Base-by-base conservation (phyloP, 1,139 yeast genomes). In the Geotrichum bryndzae region DNA sequence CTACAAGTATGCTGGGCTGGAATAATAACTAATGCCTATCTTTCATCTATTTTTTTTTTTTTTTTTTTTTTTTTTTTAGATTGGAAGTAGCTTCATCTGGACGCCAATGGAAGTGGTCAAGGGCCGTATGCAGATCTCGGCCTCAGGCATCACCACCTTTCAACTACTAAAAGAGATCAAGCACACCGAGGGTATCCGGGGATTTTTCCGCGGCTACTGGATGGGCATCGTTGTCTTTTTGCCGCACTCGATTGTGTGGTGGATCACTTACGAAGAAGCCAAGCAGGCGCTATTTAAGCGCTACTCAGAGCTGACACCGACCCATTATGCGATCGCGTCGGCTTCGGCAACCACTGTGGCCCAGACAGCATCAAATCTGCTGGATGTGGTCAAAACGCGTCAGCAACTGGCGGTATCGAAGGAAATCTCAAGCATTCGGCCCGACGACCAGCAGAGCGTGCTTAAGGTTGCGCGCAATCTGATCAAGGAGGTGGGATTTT, bases 81-180 rank as follows among this genome's bases (percentile, higher is more conserved):
- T 78, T n/a, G 71, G 76, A 3, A 73, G 77, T 56, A 74, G 78
- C 23, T 66, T 75, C 53, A 68, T 78, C n/a, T 78, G 80, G 80
- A 78, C 81, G 15, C 81, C 81, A 2, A 77, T 78, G 75, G 81
- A 78, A 67, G 80, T 77, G 10, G 66, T 78, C 58, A 78, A 78
- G 66, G 81, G 80, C 53, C 70, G 80, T 22, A 72, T 76, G 73
- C 81, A 78, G 66, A 74, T 78, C 35, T 68, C 71, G 45, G 67
- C 68, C 41, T 63, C 65, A 11, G 55, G 61, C 15, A 59, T 66
- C 4, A 61, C 68, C 22, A 68, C 76, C 2, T 11, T 63, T 48
- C 60, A 64, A 25, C 65, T 74, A 27, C 59, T 75, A 15, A 61
- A 65, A 8, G 58, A 65, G 27, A 76, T 78, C 13, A 72, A 72